Evolutionary conservation across 2,329 filamentous ascomycete species (phyloP), one percentile per base, ranked within the genome.

Genomic region (Fusarium domesticum): DNA sequence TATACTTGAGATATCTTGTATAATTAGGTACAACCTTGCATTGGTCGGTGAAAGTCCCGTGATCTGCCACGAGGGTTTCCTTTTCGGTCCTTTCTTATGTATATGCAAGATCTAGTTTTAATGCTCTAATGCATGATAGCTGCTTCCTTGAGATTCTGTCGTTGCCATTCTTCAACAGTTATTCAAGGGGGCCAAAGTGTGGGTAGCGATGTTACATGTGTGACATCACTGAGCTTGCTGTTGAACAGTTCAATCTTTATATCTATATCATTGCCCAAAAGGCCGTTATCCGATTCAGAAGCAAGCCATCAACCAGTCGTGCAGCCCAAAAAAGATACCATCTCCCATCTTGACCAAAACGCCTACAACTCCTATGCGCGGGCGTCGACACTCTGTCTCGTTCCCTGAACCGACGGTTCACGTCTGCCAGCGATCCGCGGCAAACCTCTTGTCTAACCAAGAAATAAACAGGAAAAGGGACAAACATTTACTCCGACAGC

Each of bases 291-390:
- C 30, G 15, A n/a, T 6, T 6, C 12, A 33, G 30, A 12, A 6
- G 12, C 12, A 33, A 33, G n/a, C 14, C 18, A 25, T 20, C 30
- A 14, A 17, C 18, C 6, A 37, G 19, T 28, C 25, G 28, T 19
- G 12, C n/a, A 19, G 14, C 18, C 25, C 19, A 34, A 18, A 44
- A 37, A 35, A 32, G 15, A 19, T 5, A 7, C 12, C 30, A 16
- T 33, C 12, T n/a, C 30, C 25, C 39, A 36, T 48, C 44, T 46
- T 43, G 49, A 43, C 49, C 53, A 37, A 39, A 57, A 60, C 57
- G 46, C 57, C 57, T 20, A 41, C 44, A 58, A 55, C 57, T 56
- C 53, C 57, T 39, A 36, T 53, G 45, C 48, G 35, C 48, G 39
- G 34, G 40, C 45, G 36, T 43, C 44, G 30, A 33, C 25, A 38